Base-by-base conservation (phyloP, 305 asterid genomes). In the Caryopteris hybrid region DNA sequence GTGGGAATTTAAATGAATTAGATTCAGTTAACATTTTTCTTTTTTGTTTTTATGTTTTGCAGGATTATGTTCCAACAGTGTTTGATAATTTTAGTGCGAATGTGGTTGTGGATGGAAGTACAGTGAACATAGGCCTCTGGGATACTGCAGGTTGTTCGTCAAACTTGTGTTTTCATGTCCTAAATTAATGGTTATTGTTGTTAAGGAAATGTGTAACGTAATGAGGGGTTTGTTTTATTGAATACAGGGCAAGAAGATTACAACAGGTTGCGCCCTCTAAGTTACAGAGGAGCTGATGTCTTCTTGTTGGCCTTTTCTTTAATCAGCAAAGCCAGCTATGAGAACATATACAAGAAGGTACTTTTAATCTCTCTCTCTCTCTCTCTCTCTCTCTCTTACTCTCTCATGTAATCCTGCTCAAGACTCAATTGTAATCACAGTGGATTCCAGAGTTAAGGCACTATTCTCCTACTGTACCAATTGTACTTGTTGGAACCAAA, bases 221-320 rank as follows among this genome's bases (percentile, higher is more conserved):
- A 17, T 17, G 10, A 16, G 25, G 16, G 20, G 20, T 25, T 3
- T 45, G 4, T 22, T 20, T 33, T 38, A 34, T 25, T n/a, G n/a
- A 5, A 52, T 59, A 41, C 82, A 91, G 98, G 98, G 57, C 97
- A 91, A 66, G 97, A 91, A 76, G 97, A 91, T 75, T 91, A 91
- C 77, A 91, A 89, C 66, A 89, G 98, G 65, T 66, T 91, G 50
- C 74, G 98, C 69, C 98, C 98, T 42, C 77, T 91, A 43, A 91
- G 98, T 70, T 91, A 91, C 8, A 89, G 98, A 78, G 98, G 98
- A 53, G 98, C 98, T 74, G 98, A 91, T 83, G 85, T 87, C 3
- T 89, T 91, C 72, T 64, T 91, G 18, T 76, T 91, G 34, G 95
- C 96, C 14, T 91, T 89, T 68, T 91, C 98, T 42, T 82, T 91